A percentile compares a stretch with the other conserved stretches of the same genome.
These are phyloP conservation scores for Brassica napus DNA, from an alignment of 345 rosid genomes.

Conservation along the genomic window DNA sequence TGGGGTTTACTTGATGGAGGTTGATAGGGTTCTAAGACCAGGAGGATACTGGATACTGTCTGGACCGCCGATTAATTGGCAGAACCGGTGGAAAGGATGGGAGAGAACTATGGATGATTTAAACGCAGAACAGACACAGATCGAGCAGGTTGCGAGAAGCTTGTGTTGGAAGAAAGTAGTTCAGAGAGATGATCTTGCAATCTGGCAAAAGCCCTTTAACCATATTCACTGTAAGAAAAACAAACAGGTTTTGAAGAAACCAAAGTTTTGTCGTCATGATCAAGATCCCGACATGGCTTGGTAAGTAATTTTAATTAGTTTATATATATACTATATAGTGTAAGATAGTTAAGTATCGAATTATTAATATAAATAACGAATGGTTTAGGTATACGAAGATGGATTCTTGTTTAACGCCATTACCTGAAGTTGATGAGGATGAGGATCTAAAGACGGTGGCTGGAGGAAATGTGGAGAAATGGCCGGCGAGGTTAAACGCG, in stretches of 20 bases:
- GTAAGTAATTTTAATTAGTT: constrained; percentile 16
- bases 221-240: constrained; percentile 68
- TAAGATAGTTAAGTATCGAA: no score
- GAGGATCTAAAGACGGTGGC: constrained; percentile 55
- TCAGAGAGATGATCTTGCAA: constrained; percentile 69
- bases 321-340: no score
- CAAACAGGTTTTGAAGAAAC: constrained; percentile 57
- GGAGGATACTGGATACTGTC: constrained; percentile 96
- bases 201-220: constrained; percentile 89
- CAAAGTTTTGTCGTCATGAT: constrained; percentile 63
- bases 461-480: constrained; percentile 60
- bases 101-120: constrained; percentile 61
- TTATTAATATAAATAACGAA: no score
- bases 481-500: constrained; percentile 75
- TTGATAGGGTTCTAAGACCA: constrained; percentile 81
- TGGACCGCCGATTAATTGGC: constrained; percentile 94
- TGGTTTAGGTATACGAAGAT: constrained; percentile 52
- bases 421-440: constrained; percentile 64
- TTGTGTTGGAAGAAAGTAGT: constrained; percentile 84
- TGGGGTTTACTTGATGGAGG: constrained; percentile 79
- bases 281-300: constrained; percentile 83
- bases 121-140: constrained; percentile 54
- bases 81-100: constrained; percentile 88
- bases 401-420: constrained; percentile 80
- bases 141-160: constrained; percentile 65